phyloP scores from a whole-genome alignment of 2,329 filamentous ascomycete species.

The Onygenales sp. region DNA sequence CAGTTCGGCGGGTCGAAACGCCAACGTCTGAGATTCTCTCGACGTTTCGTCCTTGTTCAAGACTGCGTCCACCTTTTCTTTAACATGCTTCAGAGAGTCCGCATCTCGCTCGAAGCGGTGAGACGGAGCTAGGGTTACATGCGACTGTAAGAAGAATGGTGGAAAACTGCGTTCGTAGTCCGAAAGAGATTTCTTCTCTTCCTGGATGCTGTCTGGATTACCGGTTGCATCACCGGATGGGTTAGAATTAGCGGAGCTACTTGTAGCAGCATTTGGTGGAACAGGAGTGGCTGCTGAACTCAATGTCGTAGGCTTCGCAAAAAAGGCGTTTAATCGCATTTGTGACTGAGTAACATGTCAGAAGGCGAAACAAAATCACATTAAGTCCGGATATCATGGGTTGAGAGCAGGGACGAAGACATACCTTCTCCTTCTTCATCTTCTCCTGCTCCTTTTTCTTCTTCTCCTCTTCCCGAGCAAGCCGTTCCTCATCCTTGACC shows the following conservation, averaged over 20 bases:
- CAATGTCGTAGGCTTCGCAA: slow-evolving; percentile 30
- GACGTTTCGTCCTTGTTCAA: slow-evolving; percentile 16
- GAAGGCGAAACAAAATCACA: slow-evolving; percentile 17
- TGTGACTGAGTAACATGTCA: slow-evolving; percentile 32
- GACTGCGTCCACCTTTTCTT: slow-evolving; percentile 39
- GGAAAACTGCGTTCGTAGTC: slow-evolving; percentile 65
- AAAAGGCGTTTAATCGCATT: slow-evolving; percentile 43
- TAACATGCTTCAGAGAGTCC: slow-evolving; percentile 46
- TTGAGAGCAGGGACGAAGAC: slow-evolving; percentile 5
- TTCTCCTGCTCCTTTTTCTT: slow-evolving; percentile 23
- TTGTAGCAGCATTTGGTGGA: slow-evolving; percentile 8
- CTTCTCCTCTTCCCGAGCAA: slow-evolving; percentile 20
- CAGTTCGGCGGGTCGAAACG: slow-evolving; percentile 25
- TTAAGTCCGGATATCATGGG: slow-evolving; percentile 6
- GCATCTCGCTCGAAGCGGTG: slow-evolving; percentile 49
- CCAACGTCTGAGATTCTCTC: slow-evolving; percentile 6
- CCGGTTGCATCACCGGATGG: slow-evolving; percentile 3
- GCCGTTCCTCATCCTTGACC: slow-evolving; percentile 27
- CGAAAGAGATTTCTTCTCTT: slow-evolving; percentile 26
- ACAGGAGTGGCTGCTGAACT: slow-evolving; percentile 12
- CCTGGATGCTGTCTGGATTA: slow-evolving; percentile 7
- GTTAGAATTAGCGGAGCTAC: slow-evolving; percentile 9
- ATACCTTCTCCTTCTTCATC: slow-evolving; percentile 38
- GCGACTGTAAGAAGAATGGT: slow-evolving; percentile 67
- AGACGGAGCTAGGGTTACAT: slow-evolving; percentile 58